Evolutionary conservation across 2,329 filamentous ascomycete genomes (phyloP).

Genomic region (Aspergillus ochraceoroseus): DNA sequence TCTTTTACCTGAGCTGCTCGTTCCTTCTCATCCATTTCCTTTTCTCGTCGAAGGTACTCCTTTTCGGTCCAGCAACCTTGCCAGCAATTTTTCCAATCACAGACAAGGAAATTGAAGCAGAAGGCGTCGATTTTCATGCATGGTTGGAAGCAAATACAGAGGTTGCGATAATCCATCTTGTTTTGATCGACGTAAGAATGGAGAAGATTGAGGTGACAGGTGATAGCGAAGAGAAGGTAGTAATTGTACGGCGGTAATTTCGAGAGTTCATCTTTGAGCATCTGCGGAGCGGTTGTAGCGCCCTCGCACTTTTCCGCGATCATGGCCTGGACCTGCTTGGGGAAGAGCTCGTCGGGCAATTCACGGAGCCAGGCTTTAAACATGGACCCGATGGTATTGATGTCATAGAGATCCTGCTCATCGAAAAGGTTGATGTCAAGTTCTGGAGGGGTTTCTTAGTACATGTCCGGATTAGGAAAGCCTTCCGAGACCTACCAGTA

Average conservation of each 20-base stretch:
- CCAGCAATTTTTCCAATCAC: conserved; percentile 96
- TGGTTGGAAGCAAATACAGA: conserved; percentile 95
- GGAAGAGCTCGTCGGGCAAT: conserved; percentile 89
- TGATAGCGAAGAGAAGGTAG: conserved; percentile 94
- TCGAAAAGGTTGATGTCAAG: conserved; percentile 86
- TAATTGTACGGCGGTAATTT: conserved; percentile 96
- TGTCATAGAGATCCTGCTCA: conserved; percentile 83
- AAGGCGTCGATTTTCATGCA: conserved; percentile 95
- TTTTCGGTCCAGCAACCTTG: conserved; percentile 91
- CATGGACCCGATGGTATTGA: conserved; percentile 93
- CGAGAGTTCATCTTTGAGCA: conserved; percentile 86
- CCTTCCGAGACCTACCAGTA: conserved; percentile 53
- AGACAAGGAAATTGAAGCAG: conserved; percentile 91
- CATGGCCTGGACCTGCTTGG: conserved; percentile 73
- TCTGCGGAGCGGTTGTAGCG: conserved; percentile 72
- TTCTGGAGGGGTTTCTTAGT: conserved; percentile 50
- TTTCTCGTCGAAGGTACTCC: conserved; percentile 62
- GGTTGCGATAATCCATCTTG: conserved; percentile 95
- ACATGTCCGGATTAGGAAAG: conserved; percentile 1
- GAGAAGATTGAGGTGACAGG: conserved; percentile 86
- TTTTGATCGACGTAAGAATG: conserved; percentile 91
- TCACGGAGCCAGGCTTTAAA: conserved; percentile 95
- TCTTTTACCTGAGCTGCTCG: conserved; percentile 26
- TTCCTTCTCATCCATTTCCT: conserved; percentile 37
- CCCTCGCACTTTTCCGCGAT: conserved; percentile 76